Base-by-base conservation (phyloP, 1,139 yeast genomes). In the Ashbya aceris region DNA sequence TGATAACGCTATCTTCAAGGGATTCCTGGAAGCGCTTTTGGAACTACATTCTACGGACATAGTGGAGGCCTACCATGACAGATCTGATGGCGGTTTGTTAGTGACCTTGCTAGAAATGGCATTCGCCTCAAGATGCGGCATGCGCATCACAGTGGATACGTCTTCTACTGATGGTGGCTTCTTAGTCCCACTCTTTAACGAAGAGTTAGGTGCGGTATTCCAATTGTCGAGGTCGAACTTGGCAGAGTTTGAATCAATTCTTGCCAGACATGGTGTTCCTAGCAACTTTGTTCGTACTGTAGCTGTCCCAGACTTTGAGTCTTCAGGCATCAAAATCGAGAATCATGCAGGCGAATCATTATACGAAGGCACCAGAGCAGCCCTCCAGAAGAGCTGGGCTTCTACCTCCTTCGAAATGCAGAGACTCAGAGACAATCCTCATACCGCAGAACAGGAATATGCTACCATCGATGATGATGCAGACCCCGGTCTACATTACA, bases 161-260 rank as follows among this genome's bases (percentile, higher is more conserved):
- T 48, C 54, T 27, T 53, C 62, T 14, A 50, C 51, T 23, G 52
- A 52, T 7, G 59, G 55, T 35, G 72, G 71, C 44, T 57, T 64
- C 23, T 66, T 76, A 42, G 66, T 76, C n/a, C 70, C 71, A 38
- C 69, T 89, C 53, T 93, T 91, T 70, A 83, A 81, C 59, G 98
- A 93, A 69, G 97, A 91, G 61, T 73, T 93, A 42, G 98, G 97
- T 60, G 94, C 95, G 33, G 95, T 91, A 28, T 87, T 93, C 86
- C 99, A 93, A 66, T 75, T 91, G 48, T 62, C 70, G 37, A 63
- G 71, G 31, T 55, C 68, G 11, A 79, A 79, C 46, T 68, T 72
- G 40, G 73, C 69, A 2, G 63, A 68, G 41, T 86, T 91, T 60
- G 69, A 66, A 36, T 53, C 70, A 13, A 61, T 83, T 10, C 73